A percentile compares a stretch with the other conserved stretches of the same genome.
phyloP scores from a whole-genome alignment of 164 flowering plant genomes.

The Protea cynaroides region DNA sequence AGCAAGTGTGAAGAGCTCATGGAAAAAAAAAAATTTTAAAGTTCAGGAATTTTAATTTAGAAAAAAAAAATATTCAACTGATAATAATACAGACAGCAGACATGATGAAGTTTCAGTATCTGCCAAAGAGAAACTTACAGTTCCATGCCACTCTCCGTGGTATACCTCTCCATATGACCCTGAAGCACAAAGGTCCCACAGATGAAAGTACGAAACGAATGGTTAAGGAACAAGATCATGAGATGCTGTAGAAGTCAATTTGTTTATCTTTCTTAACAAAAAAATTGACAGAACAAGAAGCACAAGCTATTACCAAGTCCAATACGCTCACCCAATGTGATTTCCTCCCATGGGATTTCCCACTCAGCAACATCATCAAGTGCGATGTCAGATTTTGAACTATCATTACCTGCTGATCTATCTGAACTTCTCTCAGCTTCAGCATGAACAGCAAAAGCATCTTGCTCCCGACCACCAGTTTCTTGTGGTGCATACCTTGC shows the following conservation, averaged over 20 bases:
- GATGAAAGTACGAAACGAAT: slow-evolving; percentile 7
- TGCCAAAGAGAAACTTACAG: slow-evolving; percentile 56
- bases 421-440: slow-evolving; percentile 77
- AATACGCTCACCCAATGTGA: slow-evolving; percentile 90
- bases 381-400: slow-evolving; percentile 53
- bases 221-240: not conserved
- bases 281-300: slow-evolving; percentile 10
- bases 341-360: slow-evolving; percentile 94
- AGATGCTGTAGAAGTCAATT: not conserved
- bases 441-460: slow-evolving; percentile 25
- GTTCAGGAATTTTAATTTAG: not conserved
- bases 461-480: slow-evolving; percentile 32
- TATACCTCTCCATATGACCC: slow-evolving; percentile 99
- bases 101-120: not conserved
- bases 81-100: not conserved
- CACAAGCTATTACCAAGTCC: slow-evolving; percentile 71
- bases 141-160: slow-evolving; percentile 97
- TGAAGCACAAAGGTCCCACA: slow-evolving; percentile 24
- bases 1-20: not conserved
- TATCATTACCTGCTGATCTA: slow-evolving; percentile 61
- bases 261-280: not conserved
- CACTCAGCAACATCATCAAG: slow-evolving; percentile 88
- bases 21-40: not conserved
- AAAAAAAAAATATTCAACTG: no score
- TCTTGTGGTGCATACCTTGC: slow-evolving; percentile 35